phyloP scores from a whole-genome alignment of 352 stramenopile species.

The Hyaloperonospora arabidopsidis region DNA sequence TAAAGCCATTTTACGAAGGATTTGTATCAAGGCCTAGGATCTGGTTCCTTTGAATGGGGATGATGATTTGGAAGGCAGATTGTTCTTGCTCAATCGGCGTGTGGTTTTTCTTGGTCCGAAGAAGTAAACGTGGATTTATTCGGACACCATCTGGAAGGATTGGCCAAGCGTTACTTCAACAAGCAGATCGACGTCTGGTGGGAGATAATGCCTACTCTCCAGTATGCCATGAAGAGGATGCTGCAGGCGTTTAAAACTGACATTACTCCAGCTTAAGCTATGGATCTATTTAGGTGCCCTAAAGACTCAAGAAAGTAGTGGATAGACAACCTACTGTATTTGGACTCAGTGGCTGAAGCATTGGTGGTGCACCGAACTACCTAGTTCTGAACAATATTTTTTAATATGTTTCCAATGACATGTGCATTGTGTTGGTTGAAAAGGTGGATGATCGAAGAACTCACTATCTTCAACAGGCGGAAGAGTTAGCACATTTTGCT shows the following conservation, averaged over 20 bases:
- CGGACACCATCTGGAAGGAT: background rate
- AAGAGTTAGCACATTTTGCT: slow-evolving; percentile 1
- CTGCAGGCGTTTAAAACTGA: slow-evolving; percentile 4
- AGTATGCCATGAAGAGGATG: slow-evolving; percentile 17
- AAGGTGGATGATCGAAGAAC: background rate
- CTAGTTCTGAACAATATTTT: background rate
- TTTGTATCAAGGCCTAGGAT: slow-evolving; percentile 4
- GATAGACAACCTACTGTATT: slow-evolving; percentile 5
- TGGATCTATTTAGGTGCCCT: slow-evolving; percentile 5
- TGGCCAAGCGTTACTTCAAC: background rate
- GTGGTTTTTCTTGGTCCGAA: slow-evolving; percentile 2
- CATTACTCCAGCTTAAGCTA: slow-evolving; percentile 8
- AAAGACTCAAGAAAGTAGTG: slow-evolving; percentile 6
- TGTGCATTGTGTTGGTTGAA: background rate
- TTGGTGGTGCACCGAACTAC: background rate
- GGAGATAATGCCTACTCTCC: slow-evolving; percentile 1
- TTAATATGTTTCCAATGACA: background rate
- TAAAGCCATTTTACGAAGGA: slow-evolving; percentile 7
- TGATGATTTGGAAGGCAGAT: slow-evolving; percentile 8
- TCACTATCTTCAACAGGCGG: background rate
- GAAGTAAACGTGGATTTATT: background rate
- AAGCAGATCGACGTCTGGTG: slow-evolving; percentile 10
- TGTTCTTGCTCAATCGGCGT: slow-evolving; percentile 3
- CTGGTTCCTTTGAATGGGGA: slow-evolving; percentile 8
- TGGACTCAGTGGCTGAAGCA: background rate